Evolutionary conservation across 2,329 filamentous ascomycete genomes (phyloP).

Genomic region (Aspergillus chevalieri): DNA sequence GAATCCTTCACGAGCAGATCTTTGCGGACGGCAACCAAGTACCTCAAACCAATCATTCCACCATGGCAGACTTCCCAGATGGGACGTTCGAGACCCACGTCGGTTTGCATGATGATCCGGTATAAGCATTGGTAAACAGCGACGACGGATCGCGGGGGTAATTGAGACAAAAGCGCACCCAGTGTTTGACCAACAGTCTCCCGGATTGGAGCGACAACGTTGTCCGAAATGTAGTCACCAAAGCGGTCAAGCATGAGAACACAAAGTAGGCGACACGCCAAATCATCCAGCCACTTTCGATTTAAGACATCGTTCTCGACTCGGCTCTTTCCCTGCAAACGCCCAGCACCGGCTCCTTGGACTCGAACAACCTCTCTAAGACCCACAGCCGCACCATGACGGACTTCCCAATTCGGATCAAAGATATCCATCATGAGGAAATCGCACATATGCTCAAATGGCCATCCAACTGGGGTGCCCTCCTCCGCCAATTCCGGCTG

Average conservation of each 20-base stretch:
- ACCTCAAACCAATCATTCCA: slow-evolving; percentile 93
- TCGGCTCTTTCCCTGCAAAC: slow-evolving; percentile 62
- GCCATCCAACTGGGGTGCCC: slow-evolving; percentile 69
- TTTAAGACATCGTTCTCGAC: slow-evolving; percentile 74
- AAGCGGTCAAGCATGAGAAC: slow-evolving; percentile 97
- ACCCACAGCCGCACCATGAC: slow-evolving; percentile 93
- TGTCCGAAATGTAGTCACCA: slow-evolving; percentile 96
- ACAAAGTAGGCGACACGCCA: slow-evolving; percentile 89
- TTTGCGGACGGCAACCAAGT: slow-evolving; percentile 90
- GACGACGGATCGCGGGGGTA: slow-evolving; percentile 72
- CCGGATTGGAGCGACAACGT: slow-evolving; percentile 88
- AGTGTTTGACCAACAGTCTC: slow-evolving; percentile 93
- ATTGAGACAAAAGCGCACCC: slow-evolving; percentile 78
- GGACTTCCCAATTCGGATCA: slow-evolving; percentile 87
- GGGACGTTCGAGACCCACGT: slow-evolving; percentile 64
- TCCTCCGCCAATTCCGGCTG: slow-evolving; percentile 70
- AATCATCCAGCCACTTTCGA: slow-evolving; percentile 80
- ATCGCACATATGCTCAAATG: slow-evolving; percentile 87
- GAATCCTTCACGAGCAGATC: slow-evolving; percentile 80
- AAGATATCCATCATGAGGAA: slow-evolving; percentile 92
- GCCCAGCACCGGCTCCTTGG: slow-evolving; percentile 85
- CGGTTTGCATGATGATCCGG: slow-evolving; percentile 84
- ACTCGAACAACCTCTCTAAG: slow-evolving; percentile 83
- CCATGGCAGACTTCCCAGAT: slow-evolving; percentile 96
- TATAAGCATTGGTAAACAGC: slow-evolving; percentile 79